Percentiles rank a stretch among this genome's conserved stretches.
Evolutionary conservation across 73 alveolate species (phyloP).

Genomic region (Tetrahymena borealis): DNA sequence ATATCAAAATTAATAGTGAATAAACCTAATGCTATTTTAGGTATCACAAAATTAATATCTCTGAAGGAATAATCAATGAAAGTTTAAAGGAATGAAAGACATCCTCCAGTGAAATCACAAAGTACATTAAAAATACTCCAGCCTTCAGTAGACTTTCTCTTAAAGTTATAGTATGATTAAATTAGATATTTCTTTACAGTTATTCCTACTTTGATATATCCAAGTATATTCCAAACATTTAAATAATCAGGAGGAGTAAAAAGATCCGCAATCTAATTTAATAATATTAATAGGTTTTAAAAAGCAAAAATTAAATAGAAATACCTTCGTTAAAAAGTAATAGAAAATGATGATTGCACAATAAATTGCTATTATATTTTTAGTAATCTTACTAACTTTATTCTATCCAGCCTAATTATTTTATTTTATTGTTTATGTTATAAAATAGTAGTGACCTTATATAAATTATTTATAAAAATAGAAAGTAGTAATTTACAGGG

Average conservation of each 20-base stretch:
- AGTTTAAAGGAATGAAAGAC: slow-evolving; percentile 59
- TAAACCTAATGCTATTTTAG: neutral
- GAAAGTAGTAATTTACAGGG: slow-evolving; percentile 36
- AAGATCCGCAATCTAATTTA: neutral
- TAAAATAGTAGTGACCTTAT: too few relatives aligned
- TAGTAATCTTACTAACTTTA: neutral
- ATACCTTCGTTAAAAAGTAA: neutral
- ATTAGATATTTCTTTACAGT: slow-evolving; percentile 85
- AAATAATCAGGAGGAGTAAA: slow-evolving; percentile 1
- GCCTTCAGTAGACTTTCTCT: slow-evolving; percentile 85
- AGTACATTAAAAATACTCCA: slow-evolving; percentile 89
- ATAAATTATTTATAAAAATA: too few relatives aligned
- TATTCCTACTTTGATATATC: slow-evolving; percentile 84
- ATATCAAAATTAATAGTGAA: neutral
- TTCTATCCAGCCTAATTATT: slow-evolving; percentile 14
- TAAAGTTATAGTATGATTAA: slow-evolving; percentile 72
- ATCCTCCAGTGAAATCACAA: slow-evolving; percentile 90
- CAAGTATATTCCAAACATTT: slow-evolving; percentile 45
- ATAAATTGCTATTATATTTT: slow-evolving; percentile 2
- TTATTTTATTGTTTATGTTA: too few relatives aligned
- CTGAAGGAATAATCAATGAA: slow-evolving; percentile 49
- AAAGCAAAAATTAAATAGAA: neutral
- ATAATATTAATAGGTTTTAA: neutral
- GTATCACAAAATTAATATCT: neutral
- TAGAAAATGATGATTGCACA: slow-evolving; percentile 43